phyloP scores from a whole-genome alignment of 2,329 filamentous ascomycete genomes.

The Fusarium citri region DNA sequence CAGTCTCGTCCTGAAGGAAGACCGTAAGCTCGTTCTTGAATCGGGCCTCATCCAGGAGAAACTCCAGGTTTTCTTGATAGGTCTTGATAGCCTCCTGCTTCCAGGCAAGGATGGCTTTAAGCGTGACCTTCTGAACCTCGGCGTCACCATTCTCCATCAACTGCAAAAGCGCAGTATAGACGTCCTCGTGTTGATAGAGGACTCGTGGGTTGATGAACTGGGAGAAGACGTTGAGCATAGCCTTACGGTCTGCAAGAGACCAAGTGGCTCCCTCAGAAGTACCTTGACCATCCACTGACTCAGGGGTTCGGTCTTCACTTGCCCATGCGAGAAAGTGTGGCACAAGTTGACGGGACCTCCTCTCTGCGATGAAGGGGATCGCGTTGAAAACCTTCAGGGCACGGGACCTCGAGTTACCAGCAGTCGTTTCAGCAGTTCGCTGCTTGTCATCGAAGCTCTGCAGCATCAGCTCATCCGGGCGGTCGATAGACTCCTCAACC shows the following conservation, averaged over 20 bases:
- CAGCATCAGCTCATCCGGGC: slow-evolving; percentile 69
- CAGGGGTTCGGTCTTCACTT: slow-evolving; percentile 58
- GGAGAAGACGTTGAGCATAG: slow-evolving; percentile 82
- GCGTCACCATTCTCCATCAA: slow-evolving; percentile 89
- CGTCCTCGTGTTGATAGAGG: slow-evolving; percentile 80
- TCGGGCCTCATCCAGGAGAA: slow-evolving; percentile 87
- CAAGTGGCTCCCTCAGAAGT: slow-evolving; percentile 62
- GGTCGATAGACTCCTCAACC: slow-evolving; percentile 64
- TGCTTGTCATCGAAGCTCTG: slow-evolving; percentile 74
- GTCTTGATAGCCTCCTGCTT: slow-evolving; percentile 79
- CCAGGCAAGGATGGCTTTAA: slow-evolving; percentile 90
- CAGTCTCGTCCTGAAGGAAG: slow-evolving; percentile 80
- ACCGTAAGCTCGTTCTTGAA: slow-evolving; percentile 96
- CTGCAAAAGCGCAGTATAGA: slow-evolving; percentile 78
- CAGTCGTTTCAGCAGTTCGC: slow-evolving; percentile 60
- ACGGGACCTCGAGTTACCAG: slow-evolving; percentile 74
- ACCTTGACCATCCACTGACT: slow-evolving; percentile 49
- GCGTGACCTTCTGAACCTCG: slow-evolving; percentile 85
- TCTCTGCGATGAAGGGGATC: slow-evolving; percentile 83
- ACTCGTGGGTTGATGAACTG: slow-evolving; percentile 89
- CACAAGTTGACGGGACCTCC: slow-evolving; percentile 83
- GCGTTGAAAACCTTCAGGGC: slow-evolving; percentile 82
- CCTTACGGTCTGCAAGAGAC: slow-evolving; percentile 84
- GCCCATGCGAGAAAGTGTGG: slow-evolving; percentile 89
- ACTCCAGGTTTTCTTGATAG: slow-evolving; percentile 87